These are phyloP conservation scores for Calonectria pseudoturangicola DNA, from an alignment of 2,329 filamentous ascomycete species.

Conservation along the genomic window DNA sequence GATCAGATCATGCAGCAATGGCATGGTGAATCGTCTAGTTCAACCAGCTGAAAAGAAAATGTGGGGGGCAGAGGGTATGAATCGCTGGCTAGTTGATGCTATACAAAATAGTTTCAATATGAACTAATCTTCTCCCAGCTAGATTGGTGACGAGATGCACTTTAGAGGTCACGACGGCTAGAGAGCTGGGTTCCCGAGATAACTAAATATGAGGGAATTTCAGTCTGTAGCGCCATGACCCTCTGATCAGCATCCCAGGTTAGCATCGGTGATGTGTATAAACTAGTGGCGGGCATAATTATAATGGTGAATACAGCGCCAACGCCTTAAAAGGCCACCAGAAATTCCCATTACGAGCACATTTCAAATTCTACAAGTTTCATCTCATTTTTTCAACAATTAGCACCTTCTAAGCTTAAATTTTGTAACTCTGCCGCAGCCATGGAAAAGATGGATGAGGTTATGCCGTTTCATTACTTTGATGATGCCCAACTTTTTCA, in stretches of 20 bases:
- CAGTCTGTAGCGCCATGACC: too few species aligned
- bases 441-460: neutral
- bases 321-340: neutral
- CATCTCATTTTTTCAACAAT: neutral
- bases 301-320: neutral
- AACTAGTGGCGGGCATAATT: too few species aligned
- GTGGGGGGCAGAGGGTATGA: neutral
- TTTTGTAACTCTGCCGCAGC: neutral
- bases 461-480: neutral
- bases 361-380: neutral
- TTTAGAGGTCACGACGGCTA: too few species aligned
- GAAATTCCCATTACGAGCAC: neutral
- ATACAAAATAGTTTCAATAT: neutral
- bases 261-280: too few species aligned
- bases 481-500: neutral
- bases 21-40: neutral
- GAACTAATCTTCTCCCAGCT: neutral
- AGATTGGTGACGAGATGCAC: too few species aligned
- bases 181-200: too few species aligned
- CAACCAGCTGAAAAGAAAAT: neutral
- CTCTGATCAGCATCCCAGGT: too few species aligned
- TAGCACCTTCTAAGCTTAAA: neutral
- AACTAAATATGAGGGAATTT: too few species aligned
- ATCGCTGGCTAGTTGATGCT: too few species aligned
- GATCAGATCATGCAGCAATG: neutral